Evolutionary conservation across 805 yeast genomes (phyloP).

Genomic region (Kazachstania africana): DNA sequence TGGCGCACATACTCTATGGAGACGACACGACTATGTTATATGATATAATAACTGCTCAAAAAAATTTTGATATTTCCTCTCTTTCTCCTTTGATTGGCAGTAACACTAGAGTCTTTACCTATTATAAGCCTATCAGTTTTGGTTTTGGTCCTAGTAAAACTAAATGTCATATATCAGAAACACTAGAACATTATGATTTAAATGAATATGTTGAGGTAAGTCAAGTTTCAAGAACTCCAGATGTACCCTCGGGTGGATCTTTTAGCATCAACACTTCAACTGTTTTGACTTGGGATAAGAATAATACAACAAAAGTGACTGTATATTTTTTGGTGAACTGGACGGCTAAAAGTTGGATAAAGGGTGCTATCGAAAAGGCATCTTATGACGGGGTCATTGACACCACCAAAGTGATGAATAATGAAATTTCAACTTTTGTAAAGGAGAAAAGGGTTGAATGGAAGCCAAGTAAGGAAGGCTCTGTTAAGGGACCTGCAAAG

Average conservation of each 20-base stretch:
- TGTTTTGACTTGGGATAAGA: constrained; percentile 51
- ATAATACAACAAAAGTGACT: constrained; percentile 40
- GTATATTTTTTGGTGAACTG: constrained; percentile 52
- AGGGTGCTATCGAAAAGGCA: constrained; percentile 64
- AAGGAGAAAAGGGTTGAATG: constrained; percentile 2
- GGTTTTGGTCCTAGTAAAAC: constrained; percentile 75
- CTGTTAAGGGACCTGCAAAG: background rate
- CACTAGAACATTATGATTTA: constrained; percentile 40
- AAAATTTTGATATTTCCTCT: constrained; percentile 48
- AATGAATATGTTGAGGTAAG: constrained; percentile 37
- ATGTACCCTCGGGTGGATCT: constrained; percentile 70
- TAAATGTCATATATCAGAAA: constrained; percentile 50
- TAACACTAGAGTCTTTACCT: constrained; percentile 39
- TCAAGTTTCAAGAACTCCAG: constrained; percentile 60
- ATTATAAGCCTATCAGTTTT: constrained; percentile 51
- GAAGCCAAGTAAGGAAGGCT: constrained; percentile 3
- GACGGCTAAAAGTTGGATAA: constrained; percentile 71
- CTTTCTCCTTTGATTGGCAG: constrained; percentile 30
- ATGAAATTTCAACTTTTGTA: constrained; percentile 32
- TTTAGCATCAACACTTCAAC: constrained; percentile 51
- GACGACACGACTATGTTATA: constrained; percentile 37
- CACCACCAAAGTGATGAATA: constrained; percentile 37
- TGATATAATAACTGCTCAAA: constrained; percentile 41
- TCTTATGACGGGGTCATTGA: constrained; percentile 63
- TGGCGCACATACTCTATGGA: constrained; percentile 52